phyloP scores from a whole-genome alignment of 176 grass and related monocot species.

The Chrysopogon serrulatus region DNA sequence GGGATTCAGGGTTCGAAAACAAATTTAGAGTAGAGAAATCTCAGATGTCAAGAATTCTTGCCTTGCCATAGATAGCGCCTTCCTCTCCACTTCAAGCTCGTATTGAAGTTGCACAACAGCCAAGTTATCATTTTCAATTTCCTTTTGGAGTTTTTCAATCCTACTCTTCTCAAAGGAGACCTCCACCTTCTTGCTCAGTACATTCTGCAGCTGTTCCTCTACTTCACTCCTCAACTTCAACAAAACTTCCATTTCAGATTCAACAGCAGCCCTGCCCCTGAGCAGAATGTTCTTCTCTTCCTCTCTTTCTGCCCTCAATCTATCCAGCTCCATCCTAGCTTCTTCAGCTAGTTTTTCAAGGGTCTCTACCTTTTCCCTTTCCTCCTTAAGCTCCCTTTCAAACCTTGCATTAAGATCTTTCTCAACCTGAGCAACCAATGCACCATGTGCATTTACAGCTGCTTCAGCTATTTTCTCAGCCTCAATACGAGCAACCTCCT shows the following conservation, averaged over 20 bases:
- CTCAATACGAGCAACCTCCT: conserved; percentile 89
- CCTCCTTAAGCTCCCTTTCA: conserved; percentile 66
- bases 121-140: conserved; percentile 71
- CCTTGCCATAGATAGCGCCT: conserved; percentile 94
- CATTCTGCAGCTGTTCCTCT: conserved; percentile 78
- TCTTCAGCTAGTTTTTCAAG: conserved; percentile 79
- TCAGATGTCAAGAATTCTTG: conserved; percentile 18
- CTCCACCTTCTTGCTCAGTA: conserved; percentile 86
- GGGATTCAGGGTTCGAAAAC: not conserved
- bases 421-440: conserved; percentile 81
- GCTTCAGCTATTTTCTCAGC: conserved; percentile 90
- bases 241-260: conserved; percentile 91
- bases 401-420: conserved; percentile 79
- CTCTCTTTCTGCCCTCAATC: conserved; percentile 65
- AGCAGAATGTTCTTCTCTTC: conserved; percentile 73
- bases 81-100: conserved; percentile 95
- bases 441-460: conserved; percentile 84
- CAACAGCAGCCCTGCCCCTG: conserved; percentile 66
- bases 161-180: conserved; percentile 81
- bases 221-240: conserved; percentile 73
- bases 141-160: conserved; percentile 67
- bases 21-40: not conserved
- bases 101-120: conserved; percentile 71
- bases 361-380: conserved; percentile 71
- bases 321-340: conserved; percentile 64